Conservation (phyloP, 495 filamentous ascomycete species). For the Xylaria bambusicola region DNA sequence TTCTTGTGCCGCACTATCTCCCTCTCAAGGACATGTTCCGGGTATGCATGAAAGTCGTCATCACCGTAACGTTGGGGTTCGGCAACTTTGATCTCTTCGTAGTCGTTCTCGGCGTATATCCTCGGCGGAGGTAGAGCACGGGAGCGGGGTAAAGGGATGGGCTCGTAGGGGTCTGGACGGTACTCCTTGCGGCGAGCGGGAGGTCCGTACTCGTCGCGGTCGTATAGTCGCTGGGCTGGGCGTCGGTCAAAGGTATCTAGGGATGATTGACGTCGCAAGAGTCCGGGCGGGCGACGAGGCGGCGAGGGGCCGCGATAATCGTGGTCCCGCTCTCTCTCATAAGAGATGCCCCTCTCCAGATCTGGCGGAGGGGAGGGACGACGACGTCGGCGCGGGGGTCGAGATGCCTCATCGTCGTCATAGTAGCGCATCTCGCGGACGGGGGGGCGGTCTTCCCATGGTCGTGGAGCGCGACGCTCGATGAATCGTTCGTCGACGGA, state of each 20-base stretch:
- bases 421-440: constrained; percentile 41
- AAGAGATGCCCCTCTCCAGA: constrained; percentile 36
- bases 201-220: constrained; percentile 49
- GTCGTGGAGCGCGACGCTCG: constrained; percentile 32
- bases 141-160: constrained; percentile 55
- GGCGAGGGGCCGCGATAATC: constrained; percentile 39
- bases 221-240: constrained; percentile 47
- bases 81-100: constrained; percentile 65
- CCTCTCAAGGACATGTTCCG: constrained; percentile 56
- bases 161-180: constrained; percentile 51
- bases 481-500: constrained; percentile 33
- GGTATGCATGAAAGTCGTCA: constrained; percentile 63
- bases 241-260: constrained; percentile 55
- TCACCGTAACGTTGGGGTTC: constrained; percentile 69
- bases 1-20: constrained; percentile 47
- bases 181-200: constrained; percentile 43
- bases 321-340: constrained; percentile 35
- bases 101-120: constrained; percentile 55
- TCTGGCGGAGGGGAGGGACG: constrained; percentile 35
- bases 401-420: constrained; percentile 31
- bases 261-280: constrained; percentile 47
- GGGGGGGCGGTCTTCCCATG: constrained; percentile 39
- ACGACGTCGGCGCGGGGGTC: constrained; percentile 26
- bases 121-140: constrained; percentile 47
- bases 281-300: constrained; percentile 30